phyloP scores from a whole-genome alignment of 768 basidiomycete genomes.

The Trametes maxima region DNA sequence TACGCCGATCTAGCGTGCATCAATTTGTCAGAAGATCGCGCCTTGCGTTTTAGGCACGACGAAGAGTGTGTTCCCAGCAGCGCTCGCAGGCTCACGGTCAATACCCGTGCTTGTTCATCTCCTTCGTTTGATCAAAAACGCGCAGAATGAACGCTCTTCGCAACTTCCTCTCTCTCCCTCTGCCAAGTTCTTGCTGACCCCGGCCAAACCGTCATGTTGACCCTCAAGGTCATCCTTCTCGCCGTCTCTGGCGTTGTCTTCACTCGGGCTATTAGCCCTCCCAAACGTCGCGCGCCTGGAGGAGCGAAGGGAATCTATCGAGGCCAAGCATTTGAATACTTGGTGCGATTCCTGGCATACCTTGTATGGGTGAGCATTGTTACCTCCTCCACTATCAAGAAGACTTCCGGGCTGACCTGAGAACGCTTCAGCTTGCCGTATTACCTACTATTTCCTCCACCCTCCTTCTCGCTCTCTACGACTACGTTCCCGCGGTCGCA shows the following conservation, averaged over 20 bases:
- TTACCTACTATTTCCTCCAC: background rate
- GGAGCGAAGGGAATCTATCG: slow-evolving; percentile 1
- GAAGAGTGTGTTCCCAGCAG: too few relatives aligned
- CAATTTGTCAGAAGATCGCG: too few relatives aligned
- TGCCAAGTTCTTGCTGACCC: background rate
- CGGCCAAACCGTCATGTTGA: background rate
- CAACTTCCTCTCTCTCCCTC: background rate
- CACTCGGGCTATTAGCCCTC: slow-evolving; percentile 1
- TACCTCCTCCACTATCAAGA: background rate
- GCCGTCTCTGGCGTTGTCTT: background rate
- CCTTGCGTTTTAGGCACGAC: too few relatives aligned
- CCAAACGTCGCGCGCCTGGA: background rate
- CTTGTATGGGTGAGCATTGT: background rate
- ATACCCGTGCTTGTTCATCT: too few relatives aligned
- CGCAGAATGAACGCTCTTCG: background rate
- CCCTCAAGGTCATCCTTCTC: background rate
- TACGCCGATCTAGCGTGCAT: too few relatives aligned
- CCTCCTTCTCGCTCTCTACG: background rate
- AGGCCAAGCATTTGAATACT: slow-evolving; percentile 5
- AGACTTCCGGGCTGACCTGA: too few relatives aligned
- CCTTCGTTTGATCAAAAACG: too few relatives aligned
- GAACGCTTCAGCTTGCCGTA: background rate
- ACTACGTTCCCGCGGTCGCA: background rate
- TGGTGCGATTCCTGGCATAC: slow-evolving; percentile 9
- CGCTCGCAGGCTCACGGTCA: too few relatives aligned